A percentile compares a stretch with the other conserved stretches of the same genome.
These are phyloP conservation scores for Chamaenerion angustifolium DNA, from an alignment of 345 rosid species.

Conservation along the genomic window DNA sequence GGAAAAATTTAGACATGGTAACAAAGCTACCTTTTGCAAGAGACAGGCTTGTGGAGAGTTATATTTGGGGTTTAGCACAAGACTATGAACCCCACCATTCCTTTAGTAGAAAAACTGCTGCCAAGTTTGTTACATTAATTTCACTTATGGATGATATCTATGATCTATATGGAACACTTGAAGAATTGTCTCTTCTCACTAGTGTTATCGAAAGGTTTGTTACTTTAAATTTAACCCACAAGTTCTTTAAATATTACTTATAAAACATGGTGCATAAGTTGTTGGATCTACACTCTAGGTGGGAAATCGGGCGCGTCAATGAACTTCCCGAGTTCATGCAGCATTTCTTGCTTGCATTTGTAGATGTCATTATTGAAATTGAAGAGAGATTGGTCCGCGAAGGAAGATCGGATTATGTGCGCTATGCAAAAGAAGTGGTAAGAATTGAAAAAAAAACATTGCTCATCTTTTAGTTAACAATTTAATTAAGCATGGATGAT, in stretches of 20 bases:
- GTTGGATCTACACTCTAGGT: slow-evolving; percentile 4
- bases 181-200: slow-evolving; percentile 7
- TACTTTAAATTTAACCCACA: background rate
- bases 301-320: slow-evolving; percentile 14
- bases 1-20: slow-evolving; percentile 7
- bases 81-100: slow-evolving; percentile 6
- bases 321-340: slow-evolving; percentile 26
- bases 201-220: slow-evolving; percentile 7
- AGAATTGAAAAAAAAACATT: no score
- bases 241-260: background rate
- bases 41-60: slow-evolving; percentile 7
- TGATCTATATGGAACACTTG: slow-evolving; percentile 8
- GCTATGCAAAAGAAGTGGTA: slow-evolving; percentile 21
- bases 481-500: no score
- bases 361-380: slow-evolving; percentile 16
- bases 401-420: slow-evolving; percentile 8
- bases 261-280: background rate
- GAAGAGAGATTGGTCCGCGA: slow-evolving; percentile 6
- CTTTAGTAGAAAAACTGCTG: background rate
- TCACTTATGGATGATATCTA: slow-evolving; percentile 14
- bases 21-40: slow-evolving; percentile 9
- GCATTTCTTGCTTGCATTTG: slow-evolving; percentile 12
- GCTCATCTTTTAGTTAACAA: no score
- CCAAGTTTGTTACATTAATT: background rate
- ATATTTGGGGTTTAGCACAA: slow-evolving; percentile 1